Evolutionary conservation across 164 flowering plant genomes (phyloP).

Genomic region (Berberis vulgaris): DNA sequence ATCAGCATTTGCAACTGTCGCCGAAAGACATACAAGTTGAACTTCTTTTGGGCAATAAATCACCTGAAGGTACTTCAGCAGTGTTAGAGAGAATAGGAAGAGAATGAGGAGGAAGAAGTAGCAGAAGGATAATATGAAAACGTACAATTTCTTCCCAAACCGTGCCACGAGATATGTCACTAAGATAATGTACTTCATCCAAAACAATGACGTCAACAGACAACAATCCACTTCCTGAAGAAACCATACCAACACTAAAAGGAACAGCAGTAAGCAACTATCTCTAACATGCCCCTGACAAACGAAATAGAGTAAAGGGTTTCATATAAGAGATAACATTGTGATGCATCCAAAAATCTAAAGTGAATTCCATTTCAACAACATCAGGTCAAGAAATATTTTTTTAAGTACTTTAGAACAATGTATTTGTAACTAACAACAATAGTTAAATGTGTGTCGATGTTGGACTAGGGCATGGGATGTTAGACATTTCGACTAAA

Average conservation of each 20-base stretch:
- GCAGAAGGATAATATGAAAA: not conserved
- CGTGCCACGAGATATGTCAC: slow-evolving; percentile 94
- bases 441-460: too few relatives aligned
- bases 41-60: slow-evolving; percentile 96
- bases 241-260: slow-evolving; percentile 69
- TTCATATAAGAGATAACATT: too few relatives aligned
- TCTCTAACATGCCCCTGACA: not conserved
- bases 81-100: not conserved
- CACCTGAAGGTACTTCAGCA: slow-evolving; percentile 36
- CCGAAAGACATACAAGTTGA: slow-evolving; percentile 89
- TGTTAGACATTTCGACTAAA: too few relatives aligned
- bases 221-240: slow-evolving; percentile 67
- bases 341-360: too few relatives aligned
- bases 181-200: slow-evolving; percentile 95
- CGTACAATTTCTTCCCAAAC: slow-evolving; percentile 98
- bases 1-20: slow-evolving; percentile 95
- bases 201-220: slow-evolving; percentile 87
- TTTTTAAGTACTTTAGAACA: too few relatives aligned
- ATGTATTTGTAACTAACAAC: too few relatives aligned
- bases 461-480: too few relatives aligned
- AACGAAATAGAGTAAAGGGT: too few relatives aligned
- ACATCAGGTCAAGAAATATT: too few relatives aligned
- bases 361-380: too few relatives aligned
- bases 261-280: slow-evolving; percentile 9
- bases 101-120: too few relatives aligned